A percentile compares a stretch with the other conserved stretches of the same genome.
phyloP scores from a whole-genome alignment of 2,329 filamentous ascomycete species.

The Cytospora piceae region DNA sequence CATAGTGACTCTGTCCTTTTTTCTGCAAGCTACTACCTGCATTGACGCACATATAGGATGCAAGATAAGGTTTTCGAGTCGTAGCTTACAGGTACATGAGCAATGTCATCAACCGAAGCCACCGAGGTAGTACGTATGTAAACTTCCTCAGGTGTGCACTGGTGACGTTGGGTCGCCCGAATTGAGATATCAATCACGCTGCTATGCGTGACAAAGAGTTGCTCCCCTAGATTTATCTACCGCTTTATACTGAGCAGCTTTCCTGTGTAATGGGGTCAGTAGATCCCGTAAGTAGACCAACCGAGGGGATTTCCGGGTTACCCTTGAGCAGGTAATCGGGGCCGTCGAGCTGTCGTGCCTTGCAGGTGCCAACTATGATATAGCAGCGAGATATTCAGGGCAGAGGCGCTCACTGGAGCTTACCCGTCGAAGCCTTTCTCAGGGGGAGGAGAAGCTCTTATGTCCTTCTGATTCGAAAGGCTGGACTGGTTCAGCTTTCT shows the following conservation, averaged over 20 bases:
- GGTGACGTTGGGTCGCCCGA: background rate
- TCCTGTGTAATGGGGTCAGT: background rate
- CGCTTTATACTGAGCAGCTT: background rate
- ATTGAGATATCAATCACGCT: background rate
- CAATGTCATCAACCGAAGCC: background rate
- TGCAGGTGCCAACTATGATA: background rate
- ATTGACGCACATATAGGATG: slow-evolving; percentile 6
- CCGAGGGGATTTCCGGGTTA: background rate
- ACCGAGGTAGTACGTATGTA: no score
- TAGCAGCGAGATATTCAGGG: background rate
- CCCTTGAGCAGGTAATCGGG: slow-evolving; percentile 1
- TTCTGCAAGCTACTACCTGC: slow-evolving; percentile 14
- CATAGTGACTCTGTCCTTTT: slow-evolving; percentile 11
- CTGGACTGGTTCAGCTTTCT: background rate
- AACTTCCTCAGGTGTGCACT: no score
- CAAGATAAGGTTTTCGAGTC: slow-evolving; percentile 8
- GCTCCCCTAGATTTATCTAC: background rate
- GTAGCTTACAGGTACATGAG: background rate
- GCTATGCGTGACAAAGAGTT: background rate
- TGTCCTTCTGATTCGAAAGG: background rate
- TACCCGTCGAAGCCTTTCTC: background rate
- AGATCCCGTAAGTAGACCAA: background rate
- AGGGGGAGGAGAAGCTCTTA: background rate
- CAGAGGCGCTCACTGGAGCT: background rate
- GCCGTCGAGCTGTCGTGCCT: background rate